A percentile compares a stretch with the other conserved stretches of the same genome.
These are phyloP conservation scores for Amanita bisporigera DNA, from an alignment of 1,284 basidiomycete species.

Conservation along the genomic window DNA sequence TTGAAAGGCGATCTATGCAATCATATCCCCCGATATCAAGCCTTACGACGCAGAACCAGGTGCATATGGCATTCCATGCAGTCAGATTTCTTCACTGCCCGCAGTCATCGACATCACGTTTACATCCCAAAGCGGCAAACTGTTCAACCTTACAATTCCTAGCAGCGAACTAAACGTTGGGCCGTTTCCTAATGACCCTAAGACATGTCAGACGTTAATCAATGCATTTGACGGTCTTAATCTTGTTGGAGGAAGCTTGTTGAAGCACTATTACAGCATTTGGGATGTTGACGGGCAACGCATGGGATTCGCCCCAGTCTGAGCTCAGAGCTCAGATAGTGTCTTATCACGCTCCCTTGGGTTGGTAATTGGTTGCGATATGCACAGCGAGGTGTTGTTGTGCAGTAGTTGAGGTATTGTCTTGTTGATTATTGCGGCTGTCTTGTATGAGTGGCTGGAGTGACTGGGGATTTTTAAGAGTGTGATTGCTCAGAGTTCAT, in stretches of 20 bases:
- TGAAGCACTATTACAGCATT: too few relatives aligned
- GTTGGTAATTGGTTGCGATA: too few relatives aligned
- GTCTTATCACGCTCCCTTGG: too few relatives aligned
- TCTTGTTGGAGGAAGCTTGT: slow-evolving; percentile 56
- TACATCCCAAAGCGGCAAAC: slow-evolving; percentile 50
- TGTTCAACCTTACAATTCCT: slow-evolving; percentile 52
- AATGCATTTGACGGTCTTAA: slow-evolving; percentile 56
- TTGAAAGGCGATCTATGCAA: slow-evolving; percentile 54
- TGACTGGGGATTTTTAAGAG: too few relatives aligned
- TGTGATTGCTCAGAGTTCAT: too few relatives aligned
- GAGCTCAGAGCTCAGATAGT: background rate
- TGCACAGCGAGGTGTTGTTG: too few relatives aligned
- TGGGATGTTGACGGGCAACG: slow-evolving; percentile 53
- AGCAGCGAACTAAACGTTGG: slow-evolving; percentile 58
- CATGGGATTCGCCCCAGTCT: slow-evolving; percentile 54
- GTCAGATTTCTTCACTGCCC: slow-evolving; percentile 50
- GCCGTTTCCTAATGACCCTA: slow-evolving; percentile 54
- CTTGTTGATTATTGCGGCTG: too few relatives aligned
- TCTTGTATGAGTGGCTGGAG: too few relatives aligned
- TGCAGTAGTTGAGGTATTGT: too few relatives aligned
- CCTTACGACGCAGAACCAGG: slow-evolving; percentile 55
- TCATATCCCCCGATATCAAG: slow-evolving; percentile 54
- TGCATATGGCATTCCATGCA: slow-evolving; percentile 50
- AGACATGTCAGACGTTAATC: too few relatives aligned
- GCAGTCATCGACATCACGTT: slow-evolving; percentile 54